Evolutionary conservation across 495 filamentous ascomycete genomes (phyloP), one percentile per base, ranked within the genome.

Genomic region (Penicillium waksmanii): DNA sequence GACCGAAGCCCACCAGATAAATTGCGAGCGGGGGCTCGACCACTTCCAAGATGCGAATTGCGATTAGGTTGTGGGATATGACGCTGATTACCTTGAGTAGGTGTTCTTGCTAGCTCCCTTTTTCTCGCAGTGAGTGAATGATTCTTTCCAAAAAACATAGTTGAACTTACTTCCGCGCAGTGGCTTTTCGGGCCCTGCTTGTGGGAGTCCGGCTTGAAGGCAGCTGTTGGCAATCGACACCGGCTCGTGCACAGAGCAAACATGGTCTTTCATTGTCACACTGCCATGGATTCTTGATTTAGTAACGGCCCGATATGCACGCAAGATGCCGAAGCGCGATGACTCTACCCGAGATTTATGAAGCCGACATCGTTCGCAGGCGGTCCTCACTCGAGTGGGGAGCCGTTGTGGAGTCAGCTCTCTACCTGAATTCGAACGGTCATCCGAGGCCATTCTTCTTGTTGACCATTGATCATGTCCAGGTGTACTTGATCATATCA

Each of bases 181-280:
- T 27, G 12, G 25, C 25, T 48, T 55, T 61, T 34, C 55, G 57
- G 23, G 46, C 21, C 21, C 21, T 23, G n/a, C 19, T 48, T 27
- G 46, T 48, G 0, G 46, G 46, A 48, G 46, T 35, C 21, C 35
- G 53, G 21, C 17, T 44, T 38, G 43, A 25, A 19, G 34, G 42
- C 21, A 47, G 54, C 31, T 62, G 64, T n/a, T 38, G 61, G 35
- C 66, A 71, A 49, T 60, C 58, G 12, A 66, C 70, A 34, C 69
- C 62, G 33, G 68, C 66, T 51, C 70, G 60, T 3, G 56, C 35
- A 61, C 70, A 73, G 4, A 69, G 40, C 9, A 66, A 68, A 38
- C 71, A 73, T 11, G 71, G 71, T n/a, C 71, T 58, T 51, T 63
- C 63, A 5, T 56, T 60, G 57, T 73, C 71, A 55, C 71, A 73